A percentile compares a stretch with the other conserved stretches of the same genome.
phyloP scores from a whole-genome alignment of 1,284 basidiomycete genomes.

The Grifola frondosa region DNA sequence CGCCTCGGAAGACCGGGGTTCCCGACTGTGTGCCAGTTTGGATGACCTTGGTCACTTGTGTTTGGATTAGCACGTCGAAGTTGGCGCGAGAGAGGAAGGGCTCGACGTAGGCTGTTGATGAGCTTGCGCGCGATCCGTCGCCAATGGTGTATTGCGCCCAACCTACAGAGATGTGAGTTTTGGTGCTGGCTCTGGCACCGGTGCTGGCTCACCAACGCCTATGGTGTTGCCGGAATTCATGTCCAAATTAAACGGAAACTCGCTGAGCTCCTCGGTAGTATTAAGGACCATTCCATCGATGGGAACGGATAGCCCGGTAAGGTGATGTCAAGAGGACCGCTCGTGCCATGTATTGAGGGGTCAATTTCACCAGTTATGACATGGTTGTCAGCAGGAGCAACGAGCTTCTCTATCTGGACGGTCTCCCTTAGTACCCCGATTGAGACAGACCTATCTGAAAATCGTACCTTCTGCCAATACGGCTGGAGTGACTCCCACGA shows the following conservation, averaged over 20 bases:
- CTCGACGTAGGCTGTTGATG: slow-evolving; percentile 33
- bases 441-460: not conserved
- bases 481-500: slow-evolving; percentile 38
- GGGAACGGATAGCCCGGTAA: slow-evolving; percentile 33
- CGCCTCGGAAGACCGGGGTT: slow-evolving; percentile 30
- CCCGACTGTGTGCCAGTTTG: slow-evolving; percentile 21
- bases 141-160: slow-evolving; percentile 30
- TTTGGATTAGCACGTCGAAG: slow-evolving; percentile 42
- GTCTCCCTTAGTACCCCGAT: not conserved
- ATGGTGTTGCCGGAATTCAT: slow-evolving; percentile 36
- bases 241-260: slow-evolving; percentile 42
- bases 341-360: slow-evolving; percentile 16
- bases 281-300: slow-evolving; percentile 35
- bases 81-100: slow-evolving; percentile 36
- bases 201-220: slow-evolving; percentile 35
- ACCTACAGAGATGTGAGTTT: slow-evolving; percentile 21
- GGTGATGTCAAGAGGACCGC: slow-evolving; percentile 33
- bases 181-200: slow-evolving; percentile 3
- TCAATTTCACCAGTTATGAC: slow-evolving; percentile 15
- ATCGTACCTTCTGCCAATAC: slow-evolving; percentile 31
- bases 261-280: slow-evolving; percentile 31
- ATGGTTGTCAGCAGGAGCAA: slow-evolving; percentile 19
- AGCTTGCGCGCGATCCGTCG: slow-evolving; percentile 30
- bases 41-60: slow-evolving; percentile 39
- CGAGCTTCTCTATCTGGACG: slow-evolving; percentile 15